A percentile compares a stretch with the other conserved stretches of the same genome.
These are phyloP conservation scores for Baudoinia panamericana DNA, from an alignment of 495 filamentous ascomycete species.

Conservation along the genomic window DNA sequence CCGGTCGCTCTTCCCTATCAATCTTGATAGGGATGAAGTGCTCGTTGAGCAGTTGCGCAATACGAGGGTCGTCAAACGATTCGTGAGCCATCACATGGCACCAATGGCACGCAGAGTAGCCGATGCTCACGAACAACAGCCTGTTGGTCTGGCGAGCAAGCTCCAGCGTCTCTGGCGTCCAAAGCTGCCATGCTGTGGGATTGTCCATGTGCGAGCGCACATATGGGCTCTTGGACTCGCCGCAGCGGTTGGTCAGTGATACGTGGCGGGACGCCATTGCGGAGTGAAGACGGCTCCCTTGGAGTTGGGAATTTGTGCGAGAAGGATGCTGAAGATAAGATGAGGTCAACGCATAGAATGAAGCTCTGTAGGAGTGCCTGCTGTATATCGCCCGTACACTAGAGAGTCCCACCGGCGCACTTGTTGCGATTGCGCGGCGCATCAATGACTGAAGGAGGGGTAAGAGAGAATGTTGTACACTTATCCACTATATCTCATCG, in stretches of 20 bases:
- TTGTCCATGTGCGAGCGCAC: slow-evolving; percentile 70
- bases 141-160: slow-evolving; percentile 69
- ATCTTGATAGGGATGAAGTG: slow-evolving; percentile 87
- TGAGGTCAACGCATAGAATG: too few species aligned
- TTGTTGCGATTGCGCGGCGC: too few species aligned
- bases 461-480: too few species aligned
- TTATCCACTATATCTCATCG: too few species aligned
- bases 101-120: slow-evolving; percentile 90
- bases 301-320: background rate
- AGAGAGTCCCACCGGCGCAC: too few species aligned
- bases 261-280: slow-evolving; percentile 10
- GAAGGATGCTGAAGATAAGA: too few species aligned
- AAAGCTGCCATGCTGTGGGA: slow-evolving; percentile 85
- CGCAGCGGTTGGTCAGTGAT: slow-evolving; percentile 52
- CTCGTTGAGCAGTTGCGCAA: slow-evolving; percentile 72
- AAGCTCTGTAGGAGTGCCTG: too few species aligned
- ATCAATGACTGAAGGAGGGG: too few species aligned
- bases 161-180: slow-evolving; percentile 61
- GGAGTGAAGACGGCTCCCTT: background rate
- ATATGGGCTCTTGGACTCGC: slow-evolving; percentile 68
- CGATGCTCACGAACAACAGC: slow-evolving; percentile 87
- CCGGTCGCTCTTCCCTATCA: slow-evolving; percentile 88
- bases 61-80: slow-evolving; percentile 69
- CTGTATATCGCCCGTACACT: too few species aligned
- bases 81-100: slow-evolving; percentile 84